phyloP scores from a whole-genome alignment of 2,329 filamentous ascomycete species.

The Fusarium sp. region DNA sequence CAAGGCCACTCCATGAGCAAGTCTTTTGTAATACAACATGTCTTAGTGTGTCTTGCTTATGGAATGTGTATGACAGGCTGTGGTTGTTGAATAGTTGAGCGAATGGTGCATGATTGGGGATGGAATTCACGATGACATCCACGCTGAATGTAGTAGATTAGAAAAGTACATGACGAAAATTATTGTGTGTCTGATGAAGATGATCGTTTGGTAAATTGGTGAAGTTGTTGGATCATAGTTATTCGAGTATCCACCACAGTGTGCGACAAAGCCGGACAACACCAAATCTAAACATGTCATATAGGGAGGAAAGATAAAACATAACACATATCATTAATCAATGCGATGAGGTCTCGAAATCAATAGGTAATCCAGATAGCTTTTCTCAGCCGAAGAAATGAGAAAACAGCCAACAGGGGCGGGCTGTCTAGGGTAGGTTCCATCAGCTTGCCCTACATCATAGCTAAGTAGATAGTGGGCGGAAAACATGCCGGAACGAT shows the following conservation, averaged over 20 bases:
- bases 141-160: slow-evolving; percentile 48
- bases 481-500: too few species aligned
- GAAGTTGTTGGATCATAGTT: neutral
- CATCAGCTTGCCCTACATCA: slow-evolving; percentile 6
- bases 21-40: slow-evolving; percentile 24
- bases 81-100: slow-evolving; percentile 44
- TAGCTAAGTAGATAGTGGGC: neutral
- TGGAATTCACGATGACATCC: slow-evolving; percentile 47
- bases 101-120: slow-evolving; percentile 41
- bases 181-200: slow-evolving; percentile 11
- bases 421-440: slow-evolving; percentile 24
- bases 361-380: too few species aligned
- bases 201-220: neutral
- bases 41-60: slow-evolving; percentile 40
- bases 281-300: too few species aligned
- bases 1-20: slow-evolving; percentile 74
- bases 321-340: too few species aligned
- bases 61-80: slow-evolving; percentile 20
- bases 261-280: too few species aligned
- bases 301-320: too few species aligned
- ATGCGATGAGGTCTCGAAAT: too few species aligned
- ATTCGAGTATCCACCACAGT: too few species aligned
- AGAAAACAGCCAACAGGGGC: too few species aligned
- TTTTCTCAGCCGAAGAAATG: neutral
- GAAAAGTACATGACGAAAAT: slow-evolving; percentile 47